A percentile compares a stretch with the other conserved stretches of the same genome.
Conservation (phyloP, 2,329 filamentous ascomycete genomes). For the Cladosporium oxysporum region DNA sequence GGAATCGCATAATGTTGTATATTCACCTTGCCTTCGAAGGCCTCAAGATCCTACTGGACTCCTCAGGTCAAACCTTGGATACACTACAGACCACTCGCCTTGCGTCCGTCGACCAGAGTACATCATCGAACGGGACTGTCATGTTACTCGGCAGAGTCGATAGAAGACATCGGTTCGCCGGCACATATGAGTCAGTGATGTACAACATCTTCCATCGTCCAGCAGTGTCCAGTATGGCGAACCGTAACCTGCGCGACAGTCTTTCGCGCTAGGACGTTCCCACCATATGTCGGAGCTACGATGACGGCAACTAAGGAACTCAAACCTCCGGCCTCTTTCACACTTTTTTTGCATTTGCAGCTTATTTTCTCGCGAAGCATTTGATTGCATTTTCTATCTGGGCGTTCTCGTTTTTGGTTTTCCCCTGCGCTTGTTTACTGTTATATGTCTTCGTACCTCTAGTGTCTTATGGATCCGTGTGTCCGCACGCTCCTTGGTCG, state of each 20-base stretch:
- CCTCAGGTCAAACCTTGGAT: neutral
- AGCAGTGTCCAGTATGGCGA: neutral
- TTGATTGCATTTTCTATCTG: neutral
- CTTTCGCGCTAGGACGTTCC: neutral
- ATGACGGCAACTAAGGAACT: neutral
- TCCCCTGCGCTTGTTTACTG: neutral
- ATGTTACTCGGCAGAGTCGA: neutral
- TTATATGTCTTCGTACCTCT: neutral
- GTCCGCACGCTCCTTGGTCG: neutral
- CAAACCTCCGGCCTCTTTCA: neutral
- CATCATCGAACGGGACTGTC: neutral
- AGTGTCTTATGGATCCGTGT: neutral
- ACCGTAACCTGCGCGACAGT: neutral
- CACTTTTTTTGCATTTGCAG: neutral
- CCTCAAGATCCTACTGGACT: neutral
- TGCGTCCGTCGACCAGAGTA: neutral
- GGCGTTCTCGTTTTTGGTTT: neutral
- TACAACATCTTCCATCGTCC: neutral
- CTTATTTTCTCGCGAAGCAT: constrained; percentile 4
- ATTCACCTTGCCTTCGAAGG: neutral
- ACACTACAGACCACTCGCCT: neutral
- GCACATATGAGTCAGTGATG: neutral
- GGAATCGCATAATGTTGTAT: neutral
- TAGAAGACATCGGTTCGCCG: neutral
- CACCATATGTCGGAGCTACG: neutral